Conservation (phyloP, 1,284 basidiomycete genomes). For the Jaminaea rosea region DNA sequence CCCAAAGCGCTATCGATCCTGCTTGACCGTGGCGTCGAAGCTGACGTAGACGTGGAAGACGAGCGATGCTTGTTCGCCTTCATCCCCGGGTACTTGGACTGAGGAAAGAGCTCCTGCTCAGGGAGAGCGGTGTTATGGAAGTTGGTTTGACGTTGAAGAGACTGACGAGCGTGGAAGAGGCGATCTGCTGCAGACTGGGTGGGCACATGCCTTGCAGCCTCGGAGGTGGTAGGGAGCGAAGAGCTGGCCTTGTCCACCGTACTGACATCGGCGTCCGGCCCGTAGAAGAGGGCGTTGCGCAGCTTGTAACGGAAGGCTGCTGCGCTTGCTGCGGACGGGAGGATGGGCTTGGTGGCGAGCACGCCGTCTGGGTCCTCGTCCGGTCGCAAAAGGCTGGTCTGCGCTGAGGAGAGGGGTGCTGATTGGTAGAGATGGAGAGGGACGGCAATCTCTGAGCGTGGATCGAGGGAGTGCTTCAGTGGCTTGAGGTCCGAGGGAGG, state of each 20-base stretch:
- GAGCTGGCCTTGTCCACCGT: slow-evolving; percentile 5
- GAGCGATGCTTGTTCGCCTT: slow-evolving; percentile 6
- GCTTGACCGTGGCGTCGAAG: slow-evolving; percentile 21
- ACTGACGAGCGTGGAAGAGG: background rate
- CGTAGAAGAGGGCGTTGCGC: slow-evolving; percentile 32
- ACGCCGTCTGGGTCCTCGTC: slow-evolving; percentile 9
- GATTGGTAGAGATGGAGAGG: slow-evolving; percentile 8
- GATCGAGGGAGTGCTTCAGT: background rate
- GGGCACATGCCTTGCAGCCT: background rate
- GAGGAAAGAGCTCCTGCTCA: background rate
- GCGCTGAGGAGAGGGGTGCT: background rate
- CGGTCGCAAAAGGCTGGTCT: background rate
- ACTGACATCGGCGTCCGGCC: slow-evolving; percentile 22
- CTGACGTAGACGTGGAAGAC: slow-evolving; percentile 15
- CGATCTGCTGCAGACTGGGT: background rate
- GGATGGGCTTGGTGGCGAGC: slow-evolving; percentile 7
- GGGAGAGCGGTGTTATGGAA: slow-evolving; percentile 5
- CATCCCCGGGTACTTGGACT: background rate
- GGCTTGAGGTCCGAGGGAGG: background rate
- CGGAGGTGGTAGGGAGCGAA: background rate
- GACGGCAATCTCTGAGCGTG: slow-evolving; percentile 3
- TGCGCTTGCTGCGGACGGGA: slow-evolving; percentile 5
- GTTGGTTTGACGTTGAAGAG: background rate
- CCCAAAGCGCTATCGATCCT: slow-evolving; percentile 33
- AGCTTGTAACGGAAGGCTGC: slow-evolving; percentile 15